phyloP scores from a whole-genome alignment of 352 stramenopile species.

The Vaucheria bursata region DNA sequence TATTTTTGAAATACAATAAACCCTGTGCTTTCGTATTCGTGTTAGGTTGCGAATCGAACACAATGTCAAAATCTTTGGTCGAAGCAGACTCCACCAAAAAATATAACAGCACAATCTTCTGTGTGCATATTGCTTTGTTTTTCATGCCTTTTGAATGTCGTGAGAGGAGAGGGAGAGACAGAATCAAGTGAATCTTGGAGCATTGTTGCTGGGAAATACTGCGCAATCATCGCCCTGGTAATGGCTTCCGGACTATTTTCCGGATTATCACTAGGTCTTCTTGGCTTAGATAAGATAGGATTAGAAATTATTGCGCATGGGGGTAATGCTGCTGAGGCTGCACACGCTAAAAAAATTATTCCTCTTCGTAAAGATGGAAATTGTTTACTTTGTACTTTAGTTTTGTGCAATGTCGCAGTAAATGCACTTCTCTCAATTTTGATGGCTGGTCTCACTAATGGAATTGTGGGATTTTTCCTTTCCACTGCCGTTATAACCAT shows the following conservation, averaged over 20 bases:
- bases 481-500: constrained; percentile 84
- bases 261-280: not conserved
- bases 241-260: constrained; percentile 34
- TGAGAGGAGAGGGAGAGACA: too few relatives aligned
- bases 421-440: constrained; percentile 95
- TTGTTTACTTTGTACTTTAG: constrained; percentile 88
- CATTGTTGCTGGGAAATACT: constrained; percentile 22
- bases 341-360: constrained; percentile 56
- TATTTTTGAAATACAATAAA: too few relatives aligned
- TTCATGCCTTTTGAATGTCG: too few relatives aligned
- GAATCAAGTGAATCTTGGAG: too few relatives aligned
- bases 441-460: constrained; percentile 57
- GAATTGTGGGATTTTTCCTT: constrained; percentile 78
- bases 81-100: too few relatives aligned
- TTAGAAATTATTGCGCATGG: not conserved
- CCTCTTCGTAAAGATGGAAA: constrained; percentile 87
- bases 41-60: too few relatives aligned
- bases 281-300: not conserved
- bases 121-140: too few relatives aligned
- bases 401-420: constrained; percentile 94
- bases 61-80: too few relatives aligned
- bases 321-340: not conserved
- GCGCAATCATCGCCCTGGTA: constrained; percentile 29
- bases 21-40: too few relatives aligned
- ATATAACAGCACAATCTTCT: too few relatives aligned